Conservation (phyloP, 257 asterid genomes). For the Gentiana straminea region DNA sequence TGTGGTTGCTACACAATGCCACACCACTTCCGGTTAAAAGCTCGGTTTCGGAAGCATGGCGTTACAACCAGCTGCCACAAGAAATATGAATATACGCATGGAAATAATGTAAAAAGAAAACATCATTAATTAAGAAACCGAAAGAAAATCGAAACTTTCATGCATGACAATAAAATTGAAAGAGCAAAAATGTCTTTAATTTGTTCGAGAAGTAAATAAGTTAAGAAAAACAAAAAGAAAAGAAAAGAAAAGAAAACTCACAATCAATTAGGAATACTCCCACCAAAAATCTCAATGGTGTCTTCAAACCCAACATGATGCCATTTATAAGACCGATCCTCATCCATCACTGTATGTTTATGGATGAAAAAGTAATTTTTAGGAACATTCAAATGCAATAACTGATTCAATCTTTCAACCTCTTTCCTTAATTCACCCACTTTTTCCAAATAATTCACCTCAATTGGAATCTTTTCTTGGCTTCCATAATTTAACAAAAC, state of each 20-base stretch:
- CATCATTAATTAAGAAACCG: no score
- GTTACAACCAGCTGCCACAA: no score
- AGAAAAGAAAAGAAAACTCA: constrained; percentile 4
- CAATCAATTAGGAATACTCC: constrained; percentile 48
- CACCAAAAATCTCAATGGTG: constrained; percentile 51
- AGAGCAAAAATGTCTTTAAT: no score
- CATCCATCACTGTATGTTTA: constrained; percentile 65
- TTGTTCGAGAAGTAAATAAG: no score
- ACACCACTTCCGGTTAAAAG: no score
- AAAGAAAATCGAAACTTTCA: no score
- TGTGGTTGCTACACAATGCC: no score
- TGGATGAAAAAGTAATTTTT: constrained; percentile 48
- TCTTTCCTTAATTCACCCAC: constrained; percentile 42
- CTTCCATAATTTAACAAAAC: constrained; percentile 24
- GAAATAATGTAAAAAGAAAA: no score
- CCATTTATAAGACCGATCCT: constrained; percentile 58
- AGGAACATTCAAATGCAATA: constrained; percentile 35
- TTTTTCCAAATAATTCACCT: constrained; percentile 30
- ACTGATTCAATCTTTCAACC: constrained; percentile 26
- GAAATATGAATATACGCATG: no score
- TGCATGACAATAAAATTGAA: no score
- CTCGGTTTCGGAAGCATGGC: no score
- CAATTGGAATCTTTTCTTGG: constrained; percentile 32
- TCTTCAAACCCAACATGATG: constrained; percentile 55
- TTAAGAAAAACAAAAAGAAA: no score